Percentiles rank a stretch among this genome's conserved stretches.
These are phyloP conservation scores for Cystofilobasidium ferigula DNA, from an alignment of 768 basidiomycete species.

Conservation along the genomic window DNA sequence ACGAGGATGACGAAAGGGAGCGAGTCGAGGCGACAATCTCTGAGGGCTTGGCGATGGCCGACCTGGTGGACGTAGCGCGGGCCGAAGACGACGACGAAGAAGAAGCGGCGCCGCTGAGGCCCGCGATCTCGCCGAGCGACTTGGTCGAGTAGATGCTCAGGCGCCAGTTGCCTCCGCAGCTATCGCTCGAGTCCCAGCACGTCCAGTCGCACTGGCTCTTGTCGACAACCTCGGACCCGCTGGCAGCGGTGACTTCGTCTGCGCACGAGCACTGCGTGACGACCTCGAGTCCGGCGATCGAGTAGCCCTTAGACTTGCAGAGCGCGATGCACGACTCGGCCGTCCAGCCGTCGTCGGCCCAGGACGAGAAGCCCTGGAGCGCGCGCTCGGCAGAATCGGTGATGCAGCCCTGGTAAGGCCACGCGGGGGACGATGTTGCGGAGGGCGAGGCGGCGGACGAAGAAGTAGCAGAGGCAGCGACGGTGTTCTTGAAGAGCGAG, in stretches of 20 bases:
- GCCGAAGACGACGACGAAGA: neutral
- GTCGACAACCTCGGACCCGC: neutral
- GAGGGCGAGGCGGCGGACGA: neutral
- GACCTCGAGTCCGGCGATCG: slow-evolving; percentile 25
- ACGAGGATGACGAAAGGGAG: neutral
- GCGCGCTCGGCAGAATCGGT: slow-evolving; percentile 6
- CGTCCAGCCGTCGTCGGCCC: slow-evolving; percentile 17
- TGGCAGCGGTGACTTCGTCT: neutral
- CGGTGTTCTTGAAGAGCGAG: slow-evolving; percentile 2
- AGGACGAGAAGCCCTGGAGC: slow-evolving; percentile 9
- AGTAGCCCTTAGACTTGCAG: slow-evolving; percentile 19
- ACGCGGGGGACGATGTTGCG: neutral
- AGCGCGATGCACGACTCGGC: slow-evolving; percentile 3
- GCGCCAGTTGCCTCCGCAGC: slow-evolving; percentile 20
- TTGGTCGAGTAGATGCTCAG: slow-evolving; percentile 20
- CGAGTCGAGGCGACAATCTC: neutral
- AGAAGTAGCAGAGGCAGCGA: neutral
- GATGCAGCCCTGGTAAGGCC: slow-evolving; percentile 15
- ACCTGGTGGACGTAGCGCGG: neutral
- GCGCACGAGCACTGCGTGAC: slow-evolving; percentile 1
- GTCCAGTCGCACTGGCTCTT: slow-evolving; percentile 15
- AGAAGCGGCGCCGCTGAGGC: neutral
- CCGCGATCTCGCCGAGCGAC: neutral
- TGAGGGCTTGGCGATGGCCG: no score
- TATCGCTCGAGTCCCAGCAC: slow-evolving; percentile 9